Conservation (phyloP, 352 stramenopile genomes). For the Thraustochytrium sp. region DNA sequence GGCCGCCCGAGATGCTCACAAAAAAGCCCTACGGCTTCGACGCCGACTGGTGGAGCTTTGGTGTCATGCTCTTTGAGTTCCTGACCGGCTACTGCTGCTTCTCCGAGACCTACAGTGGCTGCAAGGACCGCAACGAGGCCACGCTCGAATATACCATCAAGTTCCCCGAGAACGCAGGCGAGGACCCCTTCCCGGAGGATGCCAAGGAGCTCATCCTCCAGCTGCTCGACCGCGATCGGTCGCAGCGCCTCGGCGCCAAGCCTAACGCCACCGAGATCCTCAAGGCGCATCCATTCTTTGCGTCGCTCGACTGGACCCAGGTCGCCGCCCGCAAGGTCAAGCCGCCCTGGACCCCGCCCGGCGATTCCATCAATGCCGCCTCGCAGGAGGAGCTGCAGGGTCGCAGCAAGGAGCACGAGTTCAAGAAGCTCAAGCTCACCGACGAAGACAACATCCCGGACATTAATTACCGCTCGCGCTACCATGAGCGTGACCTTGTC, state of each 20-base stretch:
- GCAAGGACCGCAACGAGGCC: slow-evolving; percentile 71
- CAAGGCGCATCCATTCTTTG: slow-evolving; percentile 71
- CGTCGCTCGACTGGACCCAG: slow-evolving; percentile 63
- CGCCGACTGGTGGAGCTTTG: slow-evolving; percentile 97
- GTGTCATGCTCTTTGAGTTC: slow-evolving; percentile 93
- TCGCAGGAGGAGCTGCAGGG: slow-evolving; percentile 35
- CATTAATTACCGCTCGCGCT: slow-evolving; percentile 11
- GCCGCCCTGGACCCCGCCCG: slow-evolving; percentile 20
- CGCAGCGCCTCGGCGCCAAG: slow-evolving; percentile 63
- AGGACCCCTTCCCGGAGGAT: slow-evolving; percentile 71
- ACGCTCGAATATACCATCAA: slow-evolving; percentile 60
- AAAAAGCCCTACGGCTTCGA: slow-evolving; percentile 82
- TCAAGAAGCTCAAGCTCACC: slow-evolving; percentile 43
- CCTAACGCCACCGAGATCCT: slow-evolving; percentile 51
- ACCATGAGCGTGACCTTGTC: slow-evolving; percentile 51
- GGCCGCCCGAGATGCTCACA: slow-evolving; percentile 92
- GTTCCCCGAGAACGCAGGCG: slow-evolving; percentile 52
- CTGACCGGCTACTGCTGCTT: slow-evolving; percentile 92
- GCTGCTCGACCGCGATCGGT: slow-evolving; percentile 65
- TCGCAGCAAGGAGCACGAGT: slow-evolving; percentile 43
- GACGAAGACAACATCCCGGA: slow-evolving; percentile 32
- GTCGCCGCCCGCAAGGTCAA: slow-evolving; percentile 47
- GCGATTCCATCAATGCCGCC: slow-evolving; percentile 41
- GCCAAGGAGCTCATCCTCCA: slow-evolving; percentile 68
- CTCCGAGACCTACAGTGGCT: slow-evolving; percentile 81